Percentiles rank a stretch among this genome's conserved stretches.
Conservation (phyloP, 2,329 filamentous ascomycete genomes). For the Didymella pomorum region DNA sequence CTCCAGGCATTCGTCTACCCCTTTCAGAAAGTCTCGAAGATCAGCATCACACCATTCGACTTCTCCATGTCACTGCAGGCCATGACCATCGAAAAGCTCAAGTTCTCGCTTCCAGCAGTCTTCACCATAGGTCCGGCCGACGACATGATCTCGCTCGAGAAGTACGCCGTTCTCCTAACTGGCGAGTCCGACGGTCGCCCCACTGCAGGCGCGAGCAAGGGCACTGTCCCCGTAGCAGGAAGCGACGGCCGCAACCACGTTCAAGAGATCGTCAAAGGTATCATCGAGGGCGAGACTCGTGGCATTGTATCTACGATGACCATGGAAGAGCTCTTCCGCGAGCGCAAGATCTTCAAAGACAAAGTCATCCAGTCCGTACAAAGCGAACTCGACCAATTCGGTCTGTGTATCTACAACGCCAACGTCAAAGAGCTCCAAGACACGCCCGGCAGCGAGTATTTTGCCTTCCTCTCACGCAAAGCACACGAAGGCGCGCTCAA, state of each 20-base stretch:
- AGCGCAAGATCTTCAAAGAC: slow-evolving; percentile 78
- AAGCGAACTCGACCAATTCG: slow-evolving; percentile 80
- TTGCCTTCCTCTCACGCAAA: slow-evolving; percentile 80
- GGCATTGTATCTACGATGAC: slow-evolving; percentile 86
- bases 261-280: slow-evolving; percentile 85
- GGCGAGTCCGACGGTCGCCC: slow-evolving; percentile 62
- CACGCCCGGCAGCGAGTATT: slow-evolving; percentile 82
- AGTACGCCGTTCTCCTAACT: slow-evolving; percentile 82
- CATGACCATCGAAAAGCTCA: slow-evolving; percentile 89
- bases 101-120: slow-evolving; percentile 81
- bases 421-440: slow-evolving; percentile 90
- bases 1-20: slow-evolving; percentile 47
- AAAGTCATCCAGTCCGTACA: slow-evolving; percentile 72
- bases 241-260: slow-evolving; percentile 68
- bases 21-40: slow-evolving; percentile 52
- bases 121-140: slow-evolving; percentile 87
- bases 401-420: slow-evolving; percentile 63
- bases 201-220: slow-evolving; percentile 40
- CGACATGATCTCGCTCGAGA: slow-evolving; percentile 73
- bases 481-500: slow-evolving; percentile 86
- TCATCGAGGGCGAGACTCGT: slow-evolving; percentile 87
- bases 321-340: slow-evolving; percentile 90
- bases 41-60: slow-evolving; percentile 76
- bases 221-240: slow-evolving; percentile 51
- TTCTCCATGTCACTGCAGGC: slow-evolving; percentile 84